phyloP scores from a whole-genome alignment of 208 protist genomes.

The Wallacemonas rigidus region DNA sequence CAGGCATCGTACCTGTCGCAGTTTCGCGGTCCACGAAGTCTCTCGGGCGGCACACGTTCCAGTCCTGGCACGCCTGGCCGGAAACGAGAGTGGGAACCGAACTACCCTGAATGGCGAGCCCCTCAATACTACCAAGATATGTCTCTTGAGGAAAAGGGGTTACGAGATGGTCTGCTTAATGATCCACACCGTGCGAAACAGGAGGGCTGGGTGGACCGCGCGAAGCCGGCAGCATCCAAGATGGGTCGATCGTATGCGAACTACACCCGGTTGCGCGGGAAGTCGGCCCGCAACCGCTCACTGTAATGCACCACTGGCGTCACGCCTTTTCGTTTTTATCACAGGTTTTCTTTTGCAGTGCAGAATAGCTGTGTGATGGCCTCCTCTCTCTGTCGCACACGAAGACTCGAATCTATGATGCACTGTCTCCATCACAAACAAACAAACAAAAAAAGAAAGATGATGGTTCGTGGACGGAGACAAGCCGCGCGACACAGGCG shows the following conservation, averaged over 20 bases:
- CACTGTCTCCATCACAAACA: too few species aligned
- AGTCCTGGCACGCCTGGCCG: conserved; percentile 6
- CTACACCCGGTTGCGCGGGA: conserved; percentile 47
- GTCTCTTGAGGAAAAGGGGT: conserved; percentile 74
- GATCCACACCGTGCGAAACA: conserved; percentile 7
- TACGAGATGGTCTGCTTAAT: conserved; percentile 39
- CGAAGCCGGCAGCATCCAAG: conserved; percentile 42
- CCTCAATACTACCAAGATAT: conserved; percentile 65
- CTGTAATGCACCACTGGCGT: background rate
- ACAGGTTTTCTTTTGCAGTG: background rate
- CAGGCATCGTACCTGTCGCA: background rate
- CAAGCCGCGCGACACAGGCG: too few species aligned
- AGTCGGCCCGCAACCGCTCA: background rate
- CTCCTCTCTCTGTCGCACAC: too few species aligned
- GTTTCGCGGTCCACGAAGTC: background rate
- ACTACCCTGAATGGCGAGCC: conserved; percentile 44
- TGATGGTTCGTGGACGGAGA: too few species aligned
- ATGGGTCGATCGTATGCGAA: conserved; percentile 77
- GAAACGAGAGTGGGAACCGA: conserved; percentile 75
- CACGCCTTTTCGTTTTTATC: conserved; percentile 6
- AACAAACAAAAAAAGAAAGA: too few species aligned
- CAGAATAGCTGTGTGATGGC: too few species aligned
- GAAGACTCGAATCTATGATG: too few species aligned
- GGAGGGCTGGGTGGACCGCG: conserved; percentile 10
- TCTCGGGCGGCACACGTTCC: background rate